Conservation (phyloP, 768 basidiomycete genomes). For the Mycena crocata region DNA sequence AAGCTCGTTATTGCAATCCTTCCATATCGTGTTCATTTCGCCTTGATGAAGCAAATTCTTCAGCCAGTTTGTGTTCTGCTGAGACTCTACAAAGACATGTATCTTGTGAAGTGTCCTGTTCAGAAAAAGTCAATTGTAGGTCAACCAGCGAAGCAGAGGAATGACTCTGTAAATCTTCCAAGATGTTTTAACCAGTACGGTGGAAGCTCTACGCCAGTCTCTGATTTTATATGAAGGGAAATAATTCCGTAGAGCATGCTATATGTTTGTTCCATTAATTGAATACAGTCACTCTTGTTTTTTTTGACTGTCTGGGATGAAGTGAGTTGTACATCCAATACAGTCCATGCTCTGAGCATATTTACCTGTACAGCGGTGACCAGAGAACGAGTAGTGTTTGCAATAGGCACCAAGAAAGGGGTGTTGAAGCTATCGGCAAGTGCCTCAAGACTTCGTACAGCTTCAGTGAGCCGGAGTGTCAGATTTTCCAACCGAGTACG, state of each 20-base stretch:
- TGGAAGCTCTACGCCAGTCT: neutral
- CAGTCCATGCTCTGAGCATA: no score
- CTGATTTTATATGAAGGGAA: neutral
- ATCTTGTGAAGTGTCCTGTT: constrained; percentile 9
- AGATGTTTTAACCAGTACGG: neutral
- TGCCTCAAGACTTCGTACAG: no score
- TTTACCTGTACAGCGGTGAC: no score
- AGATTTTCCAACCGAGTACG: no score
- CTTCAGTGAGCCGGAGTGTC: no score
- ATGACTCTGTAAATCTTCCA: neutral
- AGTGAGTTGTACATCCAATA: no score
- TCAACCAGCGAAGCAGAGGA: neutral
- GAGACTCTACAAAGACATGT: neutral
- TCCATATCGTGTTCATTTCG: no score
- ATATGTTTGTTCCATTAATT: neutral
- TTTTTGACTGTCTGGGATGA: neutral
- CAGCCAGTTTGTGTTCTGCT: neutral
- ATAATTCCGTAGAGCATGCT: neutral
- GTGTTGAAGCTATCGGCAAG: no score
- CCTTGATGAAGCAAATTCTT: no score
- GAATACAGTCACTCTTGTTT: neutral
- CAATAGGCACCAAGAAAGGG: no score
- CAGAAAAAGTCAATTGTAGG: neutral
- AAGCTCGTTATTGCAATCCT: no score
- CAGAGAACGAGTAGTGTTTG: no score